phyloP scores from a whole-genome alignment of 306 rosid species.

The Sicyos edulis region DNA sequence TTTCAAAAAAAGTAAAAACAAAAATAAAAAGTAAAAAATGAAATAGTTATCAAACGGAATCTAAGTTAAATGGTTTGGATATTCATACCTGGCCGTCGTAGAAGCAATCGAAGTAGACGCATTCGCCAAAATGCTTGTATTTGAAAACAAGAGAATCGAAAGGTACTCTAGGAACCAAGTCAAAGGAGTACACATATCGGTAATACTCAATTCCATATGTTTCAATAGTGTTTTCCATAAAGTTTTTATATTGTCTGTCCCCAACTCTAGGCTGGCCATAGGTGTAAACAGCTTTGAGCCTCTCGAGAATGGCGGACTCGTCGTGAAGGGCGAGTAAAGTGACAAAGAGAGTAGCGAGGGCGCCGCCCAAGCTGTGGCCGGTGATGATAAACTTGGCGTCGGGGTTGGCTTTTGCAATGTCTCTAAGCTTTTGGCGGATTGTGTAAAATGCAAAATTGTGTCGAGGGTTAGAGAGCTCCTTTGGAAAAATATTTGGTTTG shows the following conservation, averaged over 20 bases:
- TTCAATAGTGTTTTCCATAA: slow-evolving; percentile 42
- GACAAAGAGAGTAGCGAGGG: slow-evolving; percentile 58
- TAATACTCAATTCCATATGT: too few relatives aligned
- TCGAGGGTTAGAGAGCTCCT: slow-evolving; percentile 6
- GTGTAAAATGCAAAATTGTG: slow-evolving; percentile 45
- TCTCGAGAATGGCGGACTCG: slow-evolving; percentile 43
- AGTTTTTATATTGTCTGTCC: slow-evolving; percentile 42
- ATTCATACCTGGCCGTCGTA: too few relatives aligned
- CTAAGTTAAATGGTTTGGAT: too few relatives aligned
- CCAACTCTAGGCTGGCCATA: slow-evolving; percentile 86
- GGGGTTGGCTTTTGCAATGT: slow-evolving; percentile 27
- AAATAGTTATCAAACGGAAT: too few relatives aligned
- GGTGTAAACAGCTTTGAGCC: slow-evolving; percentile 63
- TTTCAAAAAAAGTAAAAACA: too few relatives aligned
- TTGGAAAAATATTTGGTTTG: slow-evolving; percentile 41
- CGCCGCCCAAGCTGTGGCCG: slow-evolving; percentile 85
- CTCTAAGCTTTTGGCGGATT: slow-evolving; percentile 37
- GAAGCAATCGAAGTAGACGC: too few relatives aligned
- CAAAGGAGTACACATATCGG: too few relatives aligned
- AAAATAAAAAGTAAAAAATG: too few relatives aligned
- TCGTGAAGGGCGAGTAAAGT: slow-evolving; percentile 45
- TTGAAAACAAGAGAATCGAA: too few relatives aligned
- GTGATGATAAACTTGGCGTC: slow-evolving; percentile 57
- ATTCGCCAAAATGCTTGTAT: too few relatives aligned
- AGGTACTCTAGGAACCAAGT: too few relatives aligned